phyloP scores from a whole-genome alignment of 1,284 basidiomycete species.

The Inonotus obliquus region DNA sequence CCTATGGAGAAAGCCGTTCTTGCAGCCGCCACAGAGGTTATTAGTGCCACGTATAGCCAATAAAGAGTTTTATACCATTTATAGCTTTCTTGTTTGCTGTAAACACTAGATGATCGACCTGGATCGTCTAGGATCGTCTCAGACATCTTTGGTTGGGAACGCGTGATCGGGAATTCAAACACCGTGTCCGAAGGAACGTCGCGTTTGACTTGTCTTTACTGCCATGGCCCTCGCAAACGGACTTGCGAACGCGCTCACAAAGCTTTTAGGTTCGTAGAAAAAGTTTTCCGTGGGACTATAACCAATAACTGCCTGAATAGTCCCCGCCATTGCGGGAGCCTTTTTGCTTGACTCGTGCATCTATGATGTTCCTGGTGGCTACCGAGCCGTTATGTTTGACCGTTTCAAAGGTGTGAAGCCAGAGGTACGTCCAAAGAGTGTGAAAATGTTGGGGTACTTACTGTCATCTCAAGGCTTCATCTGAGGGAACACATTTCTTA shows the following conservation, averaged over 20 bases:
- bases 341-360: conserved; percentile 71
- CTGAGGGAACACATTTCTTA: conserved; percentile 97
- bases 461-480: conserved; percentile 53
- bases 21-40: conserved; percentile 1
- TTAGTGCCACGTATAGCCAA: neutral
- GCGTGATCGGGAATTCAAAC: neutral
- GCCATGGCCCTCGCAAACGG: conserved; percentile 16
- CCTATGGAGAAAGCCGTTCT: neutral
- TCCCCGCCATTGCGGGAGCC: conserved; percentile 70
- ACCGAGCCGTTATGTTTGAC: conserved; percentile 97
- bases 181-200: neutral
- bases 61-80: neutral
- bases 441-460: neutral
- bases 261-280: conserved; percentile 12
- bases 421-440: conserved; percentile 41
- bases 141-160: neutral
- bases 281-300: neutral
- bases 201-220: neutral
- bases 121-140: no score
- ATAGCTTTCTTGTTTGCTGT: neutral
- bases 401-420: conserved; percentile 91
- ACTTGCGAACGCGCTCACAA: conserved; percentile 6
- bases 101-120: no score
- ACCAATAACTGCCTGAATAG: conserved; percentile 34
- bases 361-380: conserved; percentile 93